These are phyloP conservation scores for Penstemon eatonii DNA, from an alignment of 257 asterid species.

Conservation along the genomic window DNA sequence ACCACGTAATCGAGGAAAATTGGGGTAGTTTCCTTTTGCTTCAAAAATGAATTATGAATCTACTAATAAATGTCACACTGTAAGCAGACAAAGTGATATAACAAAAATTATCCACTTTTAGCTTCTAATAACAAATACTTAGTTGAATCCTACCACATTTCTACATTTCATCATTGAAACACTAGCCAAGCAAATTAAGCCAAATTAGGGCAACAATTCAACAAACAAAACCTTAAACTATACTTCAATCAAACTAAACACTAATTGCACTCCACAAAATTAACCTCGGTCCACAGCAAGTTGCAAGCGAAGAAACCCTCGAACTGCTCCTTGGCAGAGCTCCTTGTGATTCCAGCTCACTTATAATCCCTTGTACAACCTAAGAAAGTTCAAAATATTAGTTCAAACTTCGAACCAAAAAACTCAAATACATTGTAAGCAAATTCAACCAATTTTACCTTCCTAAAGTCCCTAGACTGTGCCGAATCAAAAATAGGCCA, in stretches of 20 bases:
- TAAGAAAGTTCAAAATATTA: constrained; percentile 22
- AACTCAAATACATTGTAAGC: neutral
- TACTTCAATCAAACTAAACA: constrained; percentile 5
- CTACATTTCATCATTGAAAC: neutral
- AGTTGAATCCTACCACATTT: constrained; percentile 16
- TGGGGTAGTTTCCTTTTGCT: constrained; percentile 6
- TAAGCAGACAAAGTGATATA: neutral
- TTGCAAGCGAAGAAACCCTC: constrained; percentile 98
- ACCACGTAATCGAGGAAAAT: constrained; percentile 14
- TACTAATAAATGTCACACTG: neutral
- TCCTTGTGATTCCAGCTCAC: constrained; percentile 98
- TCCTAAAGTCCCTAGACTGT: constrained; percentile 98
- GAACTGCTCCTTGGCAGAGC: constrained; percentile 99
- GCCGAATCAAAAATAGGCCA: constrained; percentile 99
- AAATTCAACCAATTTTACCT: constrained; percentile 49
- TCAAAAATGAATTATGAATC: neutral
- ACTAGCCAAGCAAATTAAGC: constrained; percentile 13
- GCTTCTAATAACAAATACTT: constrained; percentile 2
- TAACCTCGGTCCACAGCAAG: constrained; percentile 99
- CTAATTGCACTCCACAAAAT: constrained; percentile 23
- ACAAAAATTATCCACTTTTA: constrained; percentile 11
- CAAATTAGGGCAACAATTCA: neutral
- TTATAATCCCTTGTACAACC: constrained; percentile 98
- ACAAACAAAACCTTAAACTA: too few relatives aligned
- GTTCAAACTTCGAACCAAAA: constrained; percentile 6